These are phyloP conservation scores for Candida gorgasii DNA, from an alignment of 805 yeast genomes.

Conservation along the genomic window DNA sequence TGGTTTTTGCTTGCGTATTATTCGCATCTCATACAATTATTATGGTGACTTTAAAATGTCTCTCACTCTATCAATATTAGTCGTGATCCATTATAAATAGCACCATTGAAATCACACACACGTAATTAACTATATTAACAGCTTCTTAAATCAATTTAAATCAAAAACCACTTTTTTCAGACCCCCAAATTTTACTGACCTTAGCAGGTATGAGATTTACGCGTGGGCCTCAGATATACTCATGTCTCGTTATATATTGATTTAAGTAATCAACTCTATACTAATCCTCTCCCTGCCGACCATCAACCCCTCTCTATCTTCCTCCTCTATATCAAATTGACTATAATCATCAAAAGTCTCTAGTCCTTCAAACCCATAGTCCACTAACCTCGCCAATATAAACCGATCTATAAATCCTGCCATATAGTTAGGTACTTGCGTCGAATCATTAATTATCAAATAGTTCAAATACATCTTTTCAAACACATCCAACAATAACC, in stretches of 20 bases:
- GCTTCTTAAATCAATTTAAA: not conserved
- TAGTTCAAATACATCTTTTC: constrained; percentile 41
- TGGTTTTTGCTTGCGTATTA: no score
- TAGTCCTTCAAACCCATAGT: constrained; percentile 25
- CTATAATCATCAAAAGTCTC: constrained; percentile 11
- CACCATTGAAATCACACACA: not conserved
- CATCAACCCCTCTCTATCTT: constrained; percentile 6
- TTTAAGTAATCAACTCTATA: constrained; percentile 30
- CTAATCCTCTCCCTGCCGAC: constrained; percentile 24
- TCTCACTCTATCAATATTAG: no score
- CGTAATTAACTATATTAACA: not conserved
- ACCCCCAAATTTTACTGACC: not conserved
- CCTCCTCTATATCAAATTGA: constrained; percentile 23
- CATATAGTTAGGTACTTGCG: constrained; percentile 18
- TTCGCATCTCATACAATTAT: no score
- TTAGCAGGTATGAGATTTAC: not conserved
- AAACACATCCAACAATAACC: constrained; percentile 36
- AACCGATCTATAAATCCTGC: constrained; percentile 43
- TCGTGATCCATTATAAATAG: no score
- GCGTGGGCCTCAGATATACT: not conserved
- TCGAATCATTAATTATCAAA: constrained; percentile 25
- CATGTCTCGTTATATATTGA: not conserved
- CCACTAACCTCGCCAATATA: constrained; percentile 30
- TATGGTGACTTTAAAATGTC: no score
- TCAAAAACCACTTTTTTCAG: not conserved